These are phyloP conservation scores for Monosporascus cannonballus DNA, from an alignment of 2,329 filamentous ascomycete genomes.

Conservation along the genomic window DNA sequence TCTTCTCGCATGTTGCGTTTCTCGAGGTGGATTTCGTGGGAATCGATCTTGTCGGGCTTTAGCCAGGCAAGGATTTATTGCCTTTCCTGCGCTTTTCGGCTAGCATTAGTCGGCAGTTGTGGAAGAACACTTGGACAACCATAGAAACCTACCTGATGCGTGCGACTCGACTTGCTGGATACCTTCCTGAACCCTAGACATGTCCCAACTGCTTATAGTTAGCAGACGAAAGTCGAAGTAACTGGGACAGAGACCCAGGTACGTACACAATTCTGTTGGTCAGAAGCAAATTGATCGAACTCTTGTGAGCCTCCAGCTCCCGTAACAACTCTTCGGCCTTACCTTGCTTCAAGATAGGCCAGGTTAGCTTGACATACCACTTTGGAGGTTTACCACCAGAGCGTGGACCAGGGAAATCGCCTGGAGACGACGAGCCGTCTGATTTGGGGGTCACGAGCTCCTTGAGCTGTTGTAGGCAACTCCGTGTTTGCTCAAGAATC, in stretches of 20 bases:
- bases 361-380: neutral
- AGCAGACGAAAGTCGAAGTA: neutral
- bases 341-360: neutral
- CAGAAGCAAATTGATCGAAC: conserved; percentile 1
- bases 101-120: neutral
- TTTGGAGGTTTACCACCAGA: neutral
- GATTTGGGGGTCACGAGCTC: neutral
- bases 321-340: neutral
- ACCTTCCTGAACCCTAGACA: too few species aligned
- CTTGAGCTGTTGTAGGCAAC: neutral
- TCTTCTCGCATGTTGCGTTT: conserved; percentile 3
- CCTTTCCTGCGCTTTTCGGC: neutral
- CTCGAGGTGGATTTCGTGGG: conserved; percentile 1
- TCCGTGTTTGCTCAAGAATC: neutral
- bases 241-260: too few species aligned
- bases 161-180: too few species aligned
- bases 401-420: neutral
- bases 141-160: neutral
- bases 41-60: neutral
- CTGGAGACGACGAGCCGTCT: neutral
- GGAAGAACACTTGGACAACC: neutral
- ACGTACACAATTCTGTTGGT: neutral
- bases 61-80: neutral
- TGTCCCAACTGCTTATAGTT: neutral
- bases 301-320: conserved; percentile 1